Evolutionary conservation across 176 grass and related monocot species (phyloP).

Genomic region (Aegilops longissima): DNA sequence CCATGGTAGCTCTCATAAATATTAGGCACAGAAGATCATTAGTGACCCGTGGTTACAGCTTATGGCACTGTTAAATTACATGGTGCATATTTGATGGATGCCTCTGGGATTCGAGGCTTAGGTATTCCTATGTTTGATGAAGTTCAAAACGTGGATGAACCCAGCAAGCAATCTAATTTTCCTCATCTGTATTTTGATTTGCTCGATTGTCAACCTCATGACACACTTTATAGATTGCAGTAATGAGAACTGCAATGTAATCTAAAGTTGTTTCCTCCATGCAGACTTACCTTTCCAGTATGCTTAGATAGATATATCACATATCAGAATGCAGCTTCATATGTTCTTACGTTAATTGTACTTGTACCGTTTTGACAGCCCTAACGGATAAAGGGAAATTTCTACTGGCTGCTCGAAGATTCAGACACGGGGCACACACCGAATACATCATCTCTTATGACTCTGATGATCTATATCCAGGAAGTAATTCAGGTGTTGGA

Average conservation of each 20-base stretch:
- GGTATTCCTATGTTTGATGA: not conserved
- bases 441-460: slow-evolving; percentile 94
- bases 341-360: slow-evolving; percentile 22
- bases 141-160: not conserved
- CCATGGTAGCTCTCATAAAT: not conserved
- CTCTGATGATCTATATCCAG: slow-evolving; percentile 72
- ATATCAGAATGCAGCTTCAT: not conserved
- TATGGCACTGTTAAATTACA: not conserved
- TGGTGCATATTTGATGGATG: not conserved
- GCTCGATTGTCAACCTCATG: not conserved
- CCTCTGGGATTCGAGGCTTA: not conserved
- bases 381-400: slow-evolving; percentile 87
- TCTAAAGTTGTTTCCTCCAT: not conserved
- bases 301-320: not conserved
- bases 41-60: not conserved
- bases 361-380: slow-evolving; percentile 52
- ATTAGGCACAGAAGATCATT: not conserved
- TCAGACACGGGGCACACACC: slow-evolving; percentile 68
- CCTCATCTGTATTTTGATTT: not conserved
- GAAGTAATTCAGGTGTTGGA: slow-evolving; percentile 87
- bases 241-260: not conserved
- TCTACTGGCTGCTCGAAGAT: slow-evolving; percentile 78
- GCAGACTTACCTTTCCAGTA: not conserved
- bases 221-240: not conserved
- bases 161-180: not conserved